Evolutionary conservation across 2,329 filamentous ascomycete genomes (phyloP).

Genomic region (Metarhizium robertsii): DNA sequence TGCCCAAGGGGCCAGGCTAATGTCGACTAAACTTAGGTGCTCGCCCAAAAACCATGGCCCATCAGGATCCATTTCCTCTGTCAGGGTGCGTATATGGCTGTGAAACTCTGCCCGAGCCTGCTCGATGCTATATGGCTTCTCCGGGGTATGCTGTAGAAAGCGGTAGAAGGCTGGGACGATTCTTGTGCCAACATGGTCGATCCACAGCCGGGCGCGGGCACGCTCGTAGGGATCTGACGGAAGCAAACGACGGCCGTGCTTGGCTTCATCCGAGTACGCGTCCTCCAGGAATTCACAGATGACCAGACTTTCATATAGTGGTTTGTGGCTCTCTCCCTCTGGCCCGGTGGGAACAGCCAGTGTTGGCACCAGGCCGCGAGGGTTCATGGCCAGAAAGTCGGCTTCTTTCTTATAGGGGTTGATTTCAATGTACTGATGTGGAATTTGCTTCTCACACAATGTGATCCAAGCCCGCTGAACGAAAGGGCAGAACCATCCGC

Average conservation of each 20-base stretch:
- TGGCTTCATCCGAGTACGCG: constrained; percentile 41
- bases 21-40: constrained; percentile 57
- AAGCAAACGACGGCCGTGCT: constrained; percentile 40
- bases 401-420: constrained; percentile 68
- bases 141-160: constrained; percentile 43
- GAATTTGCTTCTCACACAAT: constrained; percentile 62
- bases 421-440: constrained; percentile 68
- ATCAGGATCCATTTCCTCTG: constrained; percentile 46
- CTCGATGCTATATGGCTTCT: constrained; percentile 38
- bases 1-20: constrained; percentile 65
- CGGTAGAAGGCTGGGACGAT: constrained; percentile 64
- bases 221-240: constrained; percentile 53
- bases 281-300: constrained; percentile 72
- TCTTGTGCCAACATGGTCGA: constrained; percentile 57
- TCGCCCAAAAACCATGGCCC: constrained; percentile 58
- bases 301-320: constrained; percentile 64
- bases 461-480: constrained; percentile 67
- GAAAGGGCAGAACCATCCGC: constrained; percentile 65
- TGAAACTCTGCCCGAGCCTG: constrained; percentile 51
- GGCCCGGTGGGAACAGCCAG: constrained; percentile 37
- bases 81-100: constrained; percentile 48
- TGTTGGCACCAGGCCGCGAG: constrained; percentile 66
- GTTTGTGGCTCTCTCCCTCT: constrained; percentile 32
- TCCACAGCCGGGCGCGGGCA: constrained; percentile 62
- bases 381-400: constrained; percentile 62